Evolutionary conservation across 2,329 filamentous ascomycete species (phyloP), one percentile per base, ranked within the genome.

Genomic region (Byssoonygena ceratinophila): DNA sequence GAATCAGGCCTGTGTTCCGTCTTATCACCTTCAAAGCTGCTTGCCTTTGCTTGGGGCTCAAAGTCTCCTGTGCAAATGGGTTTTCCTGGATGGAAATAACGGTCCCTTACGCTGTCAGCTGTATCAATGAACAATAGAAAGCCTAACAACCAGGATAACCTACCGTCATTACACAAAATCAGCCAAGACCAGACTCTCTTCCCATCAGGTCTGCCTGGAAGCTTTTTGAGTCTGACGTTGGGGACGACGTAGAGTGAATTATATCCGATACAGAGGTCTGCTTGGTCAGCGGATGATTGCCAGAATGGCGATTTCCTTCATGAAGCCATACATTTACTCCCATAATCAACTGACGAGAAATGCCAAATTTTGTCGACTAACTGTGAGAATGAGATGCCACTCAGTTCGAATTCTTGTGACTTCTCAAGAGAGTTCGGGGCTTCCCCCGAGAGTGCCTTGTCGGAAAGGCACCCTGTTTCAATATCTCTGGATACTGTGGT

Each of bases 341-440:
- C 84, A 64, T 83, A 78, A 60, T 89, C 85, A 12, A 86, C 77
- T 0, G 83, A 84, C 12, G 81, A 83, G 65, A 85, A 89, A 63
- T 87, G 84, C 73, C 84, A 84, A n/a, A 86, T 82, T 51, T 83
- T 77, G 56, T 85, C 76, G 4, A 84, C 78, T 39, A 87, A 74
- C 27, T 79, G 70, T 46, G 79, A 77, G 53, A 80, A 75, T 1
- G 76, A 76, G 4, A 76, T 60, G 31, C 41, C 58, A 62, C 56
- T 45, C 39, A 45, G 22, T 25, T 52, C 50, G 18, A 52, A 63
- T 59, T 11, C 63, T 63, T 2, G 61, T 55, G 27, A 57, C 58
- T 41, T 62, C 59, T 20, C 58, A 53, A 14, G 58, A 57, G 25
- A 57, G 52, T 31, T 60, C 56, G 20, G 55, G 50, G 18, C 32